Conservation (phyloP, 1,139 yeast species). For the Pichia sp. region DNA sequence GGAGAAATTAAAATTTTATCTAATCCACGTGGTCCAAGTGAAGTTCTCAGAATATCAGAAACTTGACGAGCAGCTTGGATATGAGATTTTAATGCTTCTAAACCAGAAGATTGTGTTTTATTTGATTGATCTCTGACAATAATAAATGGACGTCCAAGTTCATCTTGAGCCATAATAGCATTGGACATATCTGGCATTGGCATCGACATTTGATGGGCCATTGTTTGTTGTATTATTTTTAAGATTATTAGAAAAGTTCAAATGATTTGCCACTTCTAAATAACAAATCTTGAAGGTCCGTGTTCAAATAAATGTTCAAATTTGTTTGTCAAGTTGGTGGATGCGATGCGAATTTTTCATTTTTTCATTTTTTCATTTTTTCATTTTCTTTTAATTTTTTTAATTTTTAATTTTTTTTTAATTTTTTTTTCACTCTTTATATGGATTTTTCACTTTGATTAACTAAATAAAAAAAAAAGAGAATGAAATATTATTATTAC, state of each 20-base stretch:
- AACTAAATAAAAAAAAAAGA: not conserved
- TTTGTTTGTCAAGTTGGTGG: not conserved
- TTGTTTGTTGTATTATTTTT: conserved; percentile 1
- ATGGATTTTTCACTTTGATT: not conserved
- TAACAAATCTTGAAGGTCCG: too few relatives aligned
- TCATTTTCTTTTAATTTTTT: not conserved
- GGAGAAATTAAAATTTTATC: conserved; percentile 90
- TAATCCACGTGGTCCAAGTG: conserved; percentile 96
- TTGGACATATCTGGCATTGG: conserved; percentile 93
- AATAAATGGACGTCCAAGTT: conserved; percentile 97
- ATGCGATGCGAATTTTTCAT: not conserved
- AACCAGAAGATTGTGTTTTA: conserved; percentile 86
- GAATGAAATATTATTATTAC: not conserved
- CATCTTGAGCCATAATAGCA: conserved; percentile 98
- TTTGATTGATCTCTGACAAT: conserved; percentile 96
- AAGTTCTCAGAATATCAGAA: conserved; percentile 84
- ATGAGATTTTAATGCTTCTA: conserved; percentile 93
- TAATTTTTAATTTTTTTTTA: conserved; percentile 1
- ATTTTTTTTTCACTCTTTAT: not conserved
- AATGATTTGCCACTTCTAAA: too few relatives aligned
- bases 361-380: conserved; percentile 1
- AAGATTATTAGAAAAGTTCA: too few relatives aligned
- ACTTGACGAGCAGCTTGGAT: conserved; percentile 95
- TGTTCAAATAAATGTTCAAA: too few relatives aligned
- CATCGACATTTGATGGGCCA: conserved; percentile 36